Evolutionary conservation across 495 filamentous ascomycete genomes (phyloP).

Genomic region (Xylaria acuta): DNA sequence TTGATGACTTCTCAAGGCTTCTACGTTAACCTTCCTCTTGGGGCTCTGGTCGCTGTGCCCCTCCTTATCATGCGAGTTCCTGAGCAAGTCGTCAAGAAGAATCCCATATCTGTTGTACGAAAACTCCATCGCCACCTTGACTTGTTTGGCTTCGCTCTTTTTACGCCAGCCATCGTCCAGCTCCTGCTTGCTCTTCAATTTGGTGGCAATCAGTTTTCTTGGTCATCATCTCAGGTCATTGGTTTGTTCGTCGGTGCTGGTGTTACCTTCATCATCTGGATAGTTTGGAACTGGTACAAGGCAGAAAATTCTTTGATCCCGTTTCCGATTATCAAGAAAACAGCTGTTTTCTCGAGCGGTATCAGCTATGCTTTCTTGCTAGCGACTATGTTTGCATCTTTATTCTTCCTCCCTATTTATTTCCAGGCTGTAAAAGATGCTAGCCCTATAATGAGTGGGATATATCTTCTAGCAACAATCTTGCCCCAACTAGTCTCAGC

Average conservation of each 20-base stretch:
- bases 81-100: constrained; percentile 26
- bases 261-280: constrained; percentile 47
- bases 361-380: constrained; percentile 26
- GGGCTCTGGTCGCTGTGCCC: constrained; percentile 37
- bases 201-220: constrained; percentile 47
- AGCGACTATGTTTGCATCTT: constrained; percentile 27
- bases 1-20: constrained; percentile 47
- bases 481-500: constrained; percentile 68
- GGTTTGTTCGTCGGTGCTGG: constrained; percentile 36
- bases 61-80: constrained; percentile 56
- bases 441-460: background rate
- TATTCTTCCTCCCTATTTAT: background rate
- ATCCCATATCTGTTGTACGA: background rate
- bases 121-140: constrained; percentile 43
- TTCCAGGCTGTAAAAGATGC: background rate
- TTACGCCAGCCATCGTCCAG: constrained; percentile 50
- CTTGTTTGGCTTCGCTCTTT: constrained; percentile 52
- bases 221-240: constrained; percentile 47
- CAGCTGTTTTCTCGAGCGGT: constrained; percentile 31
- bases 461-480: constrained; percentile 31
- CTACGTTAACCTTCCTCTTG: constrained; percentile 55
- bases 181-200: constrained; percentile 58
- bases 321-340: constrained; percentile 26
- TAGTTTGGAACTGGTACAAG: constrained; percentile 49
- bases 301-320: constrained; percentile 51